Evolutionary conservation across 257 asterid genomes (phyloP).

Genomic region (Plectranthus barbatus): DNA sequence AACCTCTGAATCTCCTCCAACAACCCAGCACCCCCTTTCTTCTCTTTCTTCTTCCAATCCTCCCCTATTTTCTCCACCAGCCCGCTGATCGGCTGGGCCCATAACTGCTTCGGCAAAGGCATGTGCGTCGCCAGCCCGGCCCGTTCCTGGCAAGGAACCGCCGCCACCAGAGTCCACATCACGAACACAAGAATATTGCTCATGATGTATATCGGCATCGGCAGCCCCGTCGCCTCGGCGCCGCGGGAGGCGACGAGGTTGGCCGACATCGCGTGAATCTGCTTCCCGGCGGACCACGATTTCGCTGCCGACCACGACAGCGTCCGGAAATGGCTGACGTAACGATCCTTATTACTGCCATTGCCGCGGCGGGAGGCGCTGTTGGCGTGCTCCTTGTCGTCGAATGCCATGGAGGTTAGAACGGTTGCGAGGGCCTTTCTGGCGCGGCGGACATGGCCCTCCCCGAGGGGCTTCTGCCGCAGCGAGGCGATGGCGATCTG

Average conservation of each 20-base stretch:
- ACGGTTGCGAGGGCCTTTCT: conserved; percentile 49
- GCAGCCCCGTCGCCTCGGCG: conserved; percentile 47
- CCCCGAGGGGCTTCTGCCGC: conserved; percentile 49
- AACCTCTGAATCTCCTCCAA: conserved; percentile 69
- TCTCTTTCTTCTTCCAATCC: conserved; percentile 90
- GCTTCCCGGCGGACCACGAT: conserved; percentile 86
- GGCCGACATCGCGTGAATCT: conserved; percentile 60
- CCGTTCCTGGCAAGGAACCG: conserved; percentile 82
- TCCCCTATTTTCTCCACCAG: conserved; percentile 80
- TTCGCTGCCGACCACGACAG: conserved; percentile 67
- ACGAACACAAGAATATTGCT: conserved; percentile 53
- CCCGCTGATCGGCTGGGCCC: conserved; percentile 59
- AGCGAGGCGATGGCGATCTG: conserved; percentile 54
- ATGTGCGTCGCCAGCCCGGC: conserved; percentile 50
- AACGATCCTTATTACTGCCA: conserved; percentile 23
- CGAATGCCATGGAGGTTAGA: conserved; percentile 48
- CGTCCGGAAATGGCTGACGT: conserved; percentile 41
- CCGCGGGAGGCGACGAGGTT: conserved; percentile 73
- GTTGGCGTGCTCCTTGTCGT: conserved; percentile 53
- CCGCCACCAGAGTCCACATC: conserved; percentile 86
- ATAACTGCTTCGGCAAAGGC: conserved; percentile 45
- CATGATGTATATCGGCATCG: conserved; percentile 56
- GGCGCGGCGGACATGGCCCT: conserved; percentile 77
- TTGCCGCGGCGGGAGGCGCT: conserved; percentile 14
- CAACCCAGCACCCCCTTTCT: conserved; percentile 57